Evolutionary conservation across 768 basidiomycete genomes (phyloP).

Genomic region (Tylopilus balloui): DNA sequence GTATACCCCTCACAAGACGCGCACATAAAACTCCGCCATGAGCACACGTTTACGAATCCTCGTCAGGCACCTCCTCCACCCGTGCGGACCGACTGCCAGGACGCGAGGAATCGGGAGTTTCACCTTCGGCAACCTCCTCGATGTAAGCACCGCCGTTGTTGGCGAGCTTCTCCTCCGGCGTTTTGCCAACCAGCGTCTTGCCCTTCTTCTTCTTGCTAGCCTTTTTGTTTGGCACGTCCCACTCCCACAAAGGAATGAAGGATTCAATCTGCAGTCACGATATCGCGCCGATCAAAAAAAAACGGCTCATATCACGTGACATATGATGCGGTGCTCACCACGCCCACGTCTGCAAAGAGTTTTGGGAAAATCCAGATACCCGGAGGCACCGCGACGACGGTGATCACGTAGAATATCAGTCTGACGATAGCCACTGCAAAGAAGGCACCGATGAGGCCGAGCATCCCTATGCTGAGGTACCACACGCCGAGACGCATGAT

Average conservation of each 20-base stretch:
- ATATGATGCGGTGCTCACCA: slow-evolving; percentile 57
- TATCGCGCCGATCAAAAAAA: not conserved
- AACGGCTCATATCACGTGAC: not conserved
- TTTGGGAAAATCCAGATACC: slow-evolving; percentile 99
- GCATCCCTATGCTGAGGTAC: slow-evolving; percentile 86
- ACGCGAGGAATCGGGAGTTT: slow-evolving; percentile 31
- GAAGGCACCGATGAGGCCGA: slow-evolving; percentile 86
- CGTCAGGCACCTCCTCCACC: slow-evolving; percentile 45
- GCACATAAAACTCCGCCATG: not conserved
- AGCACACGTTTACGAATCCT: slow-evolving; percentile 26
- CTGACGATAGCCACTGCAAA: slow-evolving; percentile 88
- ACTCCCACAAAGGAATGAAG: slow-evolving; percentile 95
- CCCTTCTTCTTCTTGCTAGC: slow-evolving; percentile 61
- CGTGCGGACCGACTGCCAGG: slow-evolving; percentile 36
- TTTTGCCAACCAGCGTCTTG: slow-evolving; percentile 30
- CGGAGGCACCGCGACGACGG: slow-evolving; percentile 77
- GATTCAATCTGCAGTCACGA: slow-evolving; percentile 77
- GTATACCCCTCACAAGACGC: not conserved
- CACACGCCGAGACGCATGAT: slow-evolving; percentile 90
- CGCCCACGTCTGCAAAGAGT: slow-evolving; percentile 96
- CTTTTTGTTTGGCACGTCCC: slow-evolving; percentile 81
- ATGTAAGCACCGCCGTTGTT: slow-evolving; percentile 37
- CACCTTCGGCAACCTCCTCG: slow-evolving; percentile 34
- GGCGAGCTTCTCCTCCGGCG: slow-evolving; percentile 39
- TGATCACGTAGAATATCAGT: slow-evolving; percentile 89